Percentiles rank a stretch among this genome's conserved stretches.
phyloP scores from a whole-genome alignment of 768 basidiomycete genomes.

The Podaxis sp. region DNA sequence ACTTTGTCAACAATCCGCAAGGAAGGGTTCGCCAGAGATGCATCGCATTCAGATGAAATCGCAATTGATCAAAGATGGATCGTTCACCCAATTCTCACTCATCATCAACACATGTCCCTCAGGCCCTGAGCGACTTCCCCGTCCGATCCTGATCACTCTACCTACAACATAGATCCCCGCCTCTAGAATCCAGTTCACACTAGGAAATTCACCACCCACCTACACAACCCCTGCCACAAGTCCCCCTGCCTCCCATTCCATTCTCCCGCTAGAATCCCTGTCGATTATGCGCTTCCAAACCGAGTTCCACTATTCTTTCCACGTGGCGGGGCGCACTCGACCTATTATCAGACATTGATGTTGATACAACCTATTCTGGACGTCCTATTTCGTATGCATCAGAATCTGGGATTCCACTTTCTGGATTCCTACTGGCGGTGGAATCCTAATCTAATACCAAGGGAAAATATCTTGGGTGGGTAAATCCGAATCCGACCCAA shows the following conservation, averaged over 20 bases:
- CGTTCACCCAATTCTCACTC: constrained; percentile 18
- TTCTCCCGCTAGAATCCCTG: not conserved
- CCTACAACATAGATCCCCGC: constrained; percentile 22
- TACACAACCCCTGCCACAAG: constrained; percentile 1
- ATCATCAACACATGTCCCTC: constrained; percentile 9
- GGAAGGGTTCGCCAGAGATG: constrained; percentile 29
- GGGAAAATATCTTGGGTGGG: constrained; percentile 12
- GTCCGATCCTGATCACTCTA: constrained; percentile 11
- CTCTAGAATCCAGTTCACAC: constrained; percentile 17
- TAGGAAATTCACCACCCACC: not conserved
- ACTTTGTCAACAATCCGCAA: constrained; percentile 23
- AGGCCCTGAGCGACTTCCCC: not conserved
- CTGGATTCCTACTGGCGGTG: constrained; percentile 13
- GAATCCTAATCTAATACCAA: constrained; percentile 1
- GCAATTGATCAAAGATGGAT: constrained; percentile 17
- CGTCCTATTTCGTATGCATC: constrained; percentile 13
- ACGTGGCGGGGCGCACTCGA: constrained; percentile 17
- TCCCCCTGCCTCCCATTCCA: not conserved
- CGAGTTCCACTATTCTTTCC: constrained; percentile 17
- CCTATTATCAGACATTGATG: not conserved
- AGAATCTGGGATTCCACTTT: constrained; percentile 23
- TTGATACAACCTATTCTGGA: constrained; percentile 15
- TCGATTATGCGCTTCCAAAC: not conserved
- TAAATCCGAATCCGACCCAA: constrained; percentile 14
- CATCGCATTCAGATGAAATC: constrained; percentile 24